These are phyloP conservation scores for Phytophthora macrochlamydospora DNA, from an alignment of 352 stramenopile genomes.

Conservation along the genomic window DNA sequence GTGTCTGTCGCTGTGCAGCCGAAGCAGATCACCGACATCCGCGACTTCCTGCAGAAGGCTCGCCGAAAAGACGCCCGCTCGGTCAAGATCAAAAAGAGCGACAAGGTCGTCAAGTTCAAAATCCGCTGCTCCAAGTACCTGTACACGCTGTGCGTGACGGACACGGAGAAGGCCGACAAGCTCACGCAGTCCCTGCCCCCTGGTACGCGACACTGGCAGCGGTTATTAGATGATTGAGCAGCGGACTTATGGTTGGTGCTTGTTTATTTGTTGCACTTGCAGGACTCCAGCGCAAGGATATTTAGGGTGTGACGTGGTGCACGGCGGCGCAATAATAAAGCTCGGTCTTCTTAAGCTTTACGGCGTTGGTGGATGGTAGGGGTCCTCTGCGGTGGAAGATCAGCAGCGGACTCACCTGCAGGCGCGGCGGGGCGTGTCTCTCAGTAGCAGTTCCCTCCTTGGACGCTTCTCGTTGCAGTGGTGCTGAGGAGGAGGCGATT, in stretches of 20 bases:
- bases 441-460: constrained; percentile 22
- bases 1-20: constrained; percentile 61
- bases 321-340: constrained; percentile 73
- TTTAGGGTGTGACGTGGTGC: constrained; percentile 70
- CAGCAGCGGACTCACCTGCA: constrained; percentile 23
- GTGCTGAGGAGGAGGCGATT: constrained; percentile 12
- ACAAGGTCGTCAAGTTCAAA: constrained; percentile 99
- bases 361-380: constrained; percentile 29
- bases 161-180: constrained; percentile 99
- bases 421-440: constrained; percentile 26
- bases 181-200: constrained; percentile 98
- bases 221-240: no score
- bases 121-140: constrained; percentile 99
- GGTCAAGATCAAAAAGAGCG: constrained; percentile 99
- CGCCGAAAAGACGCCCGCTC: constrained; percentile 97
- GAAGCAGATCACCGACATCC: constrained; percentile 99
- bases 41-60: constrained; percentile 99
- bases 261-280: constrained; percentile 6
- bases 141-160: constrained; percentile 98
- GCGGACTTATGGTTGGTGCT: constrained; percentile 3
- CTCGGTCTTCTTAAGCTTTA: constrained; percentile 78
- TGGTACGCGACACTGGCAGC: constrained; percentile 54
- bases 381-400: constrained; percentile 28
- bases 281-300: constrained; percentile 93
- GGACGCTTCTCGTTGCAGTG: constrained; percentile 8